Evolutionary conservation across 208 protist genomes (phyloP).

Genomic region (Hexamita inflata): DNA sequence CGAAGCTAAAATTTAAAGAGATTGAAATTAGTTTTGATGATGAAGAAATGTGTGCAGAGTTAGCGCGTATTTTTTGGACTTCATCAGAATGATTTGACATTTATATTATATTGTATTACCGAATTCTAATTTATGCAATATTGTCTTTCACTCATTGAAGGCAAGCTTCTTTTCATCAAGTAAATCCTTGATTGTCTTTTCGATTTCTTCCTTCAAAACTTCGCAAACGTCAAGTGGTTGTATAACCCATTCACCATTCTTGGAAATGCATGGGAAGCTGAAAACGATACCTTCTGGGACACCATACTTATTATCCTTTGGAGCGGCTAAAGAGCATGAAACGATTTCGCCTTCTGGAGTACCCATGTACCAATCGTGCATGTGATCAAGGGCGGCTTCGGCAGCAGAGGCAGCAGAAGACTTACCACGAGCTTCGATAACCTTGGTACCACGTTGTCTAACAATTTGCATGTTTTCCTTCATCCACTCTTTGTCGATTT

Average conservation of each 20-base stretch:
- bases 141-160: too few relatives aligned
- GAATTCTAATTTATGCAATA: too few relatives aligned
- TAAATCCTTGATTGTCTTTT: too few relatives aligned
- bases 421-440: slow-evolving; percentile 64
- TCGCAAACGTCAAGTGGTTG: not conserved
- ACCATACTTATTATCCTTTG: slow-evolving; percentile 24
- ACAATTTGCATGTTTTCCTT: slow-evolving; percentile 15
- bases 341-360: slow-evolving; percentile 37
- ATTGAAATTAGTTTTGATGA: too few relatives aligned
- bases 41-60: too few relatives aligned
- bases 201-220: not conserved
- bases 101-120: too few relatives aligned
- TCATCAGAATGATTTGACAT: too few relatives aligned
- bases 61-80: too few relatives aligned
- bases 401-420: slow-evolving; percentile 77
- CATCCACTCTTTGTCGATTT: not conserved
- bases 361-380: slow-evolving; percentile 56
- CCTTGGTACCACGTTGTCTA: slow-evolving; percentile 58
- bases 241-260: not conserved
- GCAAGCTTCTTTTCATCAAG: too few relatives aligned
- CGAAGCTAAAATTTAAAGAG: too few relatives aligned
- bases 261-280: slow-evolving; percentile 18
- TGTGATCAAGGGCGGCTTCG: slow-evolving; percentile 54
- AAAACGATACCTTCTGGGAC: slow-evolving; percentile 28
- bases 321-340: not conserved